Base-by-base conservation (phyloP, 495 filamentous ascomycete genomes). In the Trichodelitschia bisporula region DNA sequence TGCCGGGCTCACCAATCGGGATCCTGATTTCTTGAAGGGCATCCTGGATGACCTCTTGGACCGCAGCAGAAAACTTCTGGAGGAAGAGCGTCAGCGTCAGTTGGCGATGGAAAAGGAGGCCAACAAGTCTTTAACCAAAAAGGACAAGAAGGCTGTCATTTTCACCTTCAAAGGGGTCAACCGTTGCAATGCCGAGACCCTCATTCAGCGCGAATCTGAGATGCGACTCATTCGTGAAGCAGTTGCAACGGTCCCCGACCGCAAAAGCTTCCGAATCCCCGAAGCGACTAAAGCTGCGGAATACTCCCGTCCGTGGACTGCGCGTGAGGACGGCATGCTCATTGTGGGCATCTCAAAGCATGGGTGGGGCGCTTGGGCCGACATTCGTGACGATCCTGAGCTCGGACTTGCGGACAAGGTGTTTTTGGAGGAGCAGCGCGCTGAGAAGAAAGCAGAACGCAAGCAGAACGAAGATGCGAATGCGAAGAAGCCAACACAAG, bases 391-490 rank as follows among this genome's bases (percentile, higher is more conserved):
- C 40, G 86, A 99, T 43, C 57, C 66, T 3, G 82, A 92, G 30
- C 63, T 99, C 12, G 70, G 62, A 3, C 71, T 99, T 53, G 58
- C 59, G 2, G 86, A 92, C 38, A 95, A 92, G 45, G 80, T 95
- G 47, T 99, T 89, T 55, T 48, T 99, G 4, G 86, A 99, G 47
- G 86, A 99, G 44, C 83, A 93, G 46, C 75, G 83, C n/a, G 84
- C 93, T 15, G 89, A 84, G 46, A 77, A 89, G 49, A 95, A 95
- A 42, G 83, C 82, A 37, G 78, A 92, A 40, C 75, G 86, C 12
- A 62, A 31, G 29, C 18, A 59, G 36, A 65, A 56, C 1, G 77
- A 86, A 9, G 66, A 69, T 31, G 76, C 76, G 41, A 60, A 66
- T 12, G 75, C 77, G 1, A 90, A 92, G 42, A 84, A 86, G 2